Base-by-base conservation (phyloP, 2,329 filamentous ascomycete genomes). In the Monosporascus sp. region DNA sequence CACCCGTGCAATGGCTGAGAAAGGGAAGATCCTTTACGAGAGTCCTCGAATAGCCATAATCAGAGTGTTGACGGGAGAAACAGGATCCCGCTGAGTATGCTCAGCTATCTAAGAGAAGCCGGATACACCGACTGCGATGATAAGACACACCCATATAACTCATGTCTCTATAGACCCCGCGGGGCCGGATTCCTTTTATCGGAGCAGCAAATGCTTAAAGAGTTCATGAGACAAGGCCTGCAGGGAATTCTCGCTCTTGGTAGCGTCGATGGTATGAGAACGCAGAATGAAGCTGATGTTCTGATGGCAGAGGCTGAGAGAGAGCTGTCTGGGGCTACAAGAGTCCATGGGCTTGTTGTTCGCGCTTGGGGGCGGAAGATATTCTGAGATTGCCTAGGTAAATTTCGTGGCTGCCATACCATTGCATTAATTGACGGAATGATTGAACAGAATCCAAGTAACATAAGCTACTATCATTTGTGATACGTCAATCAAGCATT, bases 291-390 rank as follows among this genome's bases (percentile, higher is more conserved):
- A n/a, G 56, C 50, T 1, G 51, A 51, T 43, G 55, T 53, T 25
- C 35, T 59, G 7, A 47, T 59, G 7, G 50, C 53, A 25, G 5
- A 39, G 15, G 43, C 48, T 22, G 14, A 53, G 3, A 25, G 51
- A 18, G 55, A 59, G 0, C 47, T 58, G 11, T 48, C 11, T 9
- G 49, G 49, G 36, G 50, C 54, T 48, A 45, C 44, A 5, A 56
- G 51, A 14, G 15, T 59, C 7, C 46, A 56, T 24, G 25, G 50
- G 48, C 7, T 58, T 7, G 50, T 58, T 14, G 25, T 52, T 2
- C 55, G 57, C 18, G 56, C 57, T n/a, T 59, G 57, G 57, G 57
- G 57, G 5, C 55, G 35, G 46, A 59, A 56, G 25, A 50, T 54
- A 14, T 14, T 43, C 9, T 14, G 18, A 43, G 39, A 18, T 35